Percentiles rank a stretch among this genome's conserved stretches.
These are phyloP conservation scores for Penicillium maclennaniae DNA, from an alignment of 495 filamentous ascomycete genomes.

Conservation along the genomic window DNA sequence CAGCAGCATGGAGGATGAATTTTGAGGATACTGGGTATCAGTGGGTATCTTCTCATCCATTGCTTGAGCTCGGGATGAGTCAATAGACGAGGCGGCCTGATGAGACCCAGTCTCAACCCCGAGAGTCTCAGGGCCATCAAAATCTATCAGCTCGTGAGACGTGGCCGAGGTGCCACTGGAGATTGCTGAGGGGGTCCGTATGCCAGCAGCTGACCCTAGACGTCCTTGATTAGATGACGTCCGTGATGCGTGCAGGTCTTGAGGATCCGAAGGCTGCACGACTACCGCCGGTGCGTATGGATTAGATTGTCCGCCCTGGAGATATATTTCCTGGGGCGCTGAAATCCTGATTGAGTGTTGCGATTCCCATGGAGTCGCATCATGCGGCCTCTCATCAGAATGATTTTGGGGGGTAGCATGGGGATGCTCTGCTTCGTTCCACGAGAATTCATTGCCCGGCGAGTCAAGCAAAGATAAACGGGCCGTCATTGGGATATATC, in stretches of 20 bases:
- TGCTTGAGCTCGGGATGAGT: conserved; percentile 13
- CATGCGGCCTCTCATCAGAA: background rate
- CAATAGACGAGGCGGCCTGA: conserved; percentile 9
- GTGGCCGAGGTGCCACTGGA: conserved; percentile 32
- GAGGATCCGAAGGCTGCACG: conserved; percentile 7
- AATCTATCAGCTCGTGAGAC: conserved; percentile 40
- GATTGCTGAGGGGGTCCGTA: conserved; percentile 22
- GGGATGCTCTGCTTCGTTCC: conserved; percentile 4
- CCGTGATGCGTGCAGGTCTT: conserved; percentile 1
- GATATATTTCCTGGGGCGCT: conserved; percentile 15
- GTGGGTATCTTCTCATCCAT: background rate
- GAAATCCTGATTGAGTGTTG: conserved; percentile 21
- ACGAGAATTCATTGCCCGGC: conserved; percentile 23
- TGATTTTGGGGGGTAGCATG: conserved; percentile 1
- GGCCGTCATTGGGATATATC: conserved; percentile 47
- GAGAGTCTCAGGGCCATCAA: conserved; percentile 19
- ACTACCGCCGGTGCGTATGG: conserved; percentile 16
- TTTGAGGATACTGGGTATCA: background rate
- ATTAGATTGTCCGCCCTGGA: conserved; percentile 16
- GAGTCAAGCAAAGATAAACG: conserved; percentile 40
- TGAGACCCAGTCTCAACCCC: conserved; percentile 7
- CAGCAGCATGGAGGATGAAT: background rate
- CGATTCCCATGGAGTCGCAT: conserved; percentile 18
- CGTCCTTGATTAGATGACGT: conserved; percentile 10
- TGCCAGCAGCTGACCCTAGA: conserved; percentile 20